phyloP scores from a whole-genome alignment of 371 early-diverging fungal species.

The Mucor velutinosus region DNA sequence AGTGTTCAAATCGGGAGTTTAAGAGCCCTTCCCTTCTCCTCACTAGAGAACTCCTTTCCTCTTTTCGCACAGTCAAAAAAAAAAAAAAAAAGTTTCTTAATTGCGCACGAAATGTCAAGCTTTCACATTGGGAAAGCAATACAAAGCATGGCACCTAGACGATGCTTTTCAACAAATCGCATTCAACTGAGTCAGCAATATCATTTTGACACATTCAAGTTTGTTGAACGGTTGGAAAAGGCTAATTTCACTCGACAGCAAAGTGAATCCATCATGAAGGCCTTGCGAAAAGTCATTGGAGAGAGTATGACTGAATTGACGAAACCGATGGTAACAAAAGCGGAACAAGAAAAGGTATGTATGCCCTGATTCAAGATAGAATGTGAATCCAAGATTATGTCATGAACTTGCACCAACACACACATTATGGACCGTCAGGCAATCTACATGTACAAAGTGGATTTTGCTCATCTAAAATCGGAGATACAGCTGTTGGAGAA shows the following conservation, averaged over 20 bases:
- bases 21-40: not conserved
- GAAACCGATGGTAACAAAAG: conserved; percentile 72
- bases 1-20: not conserved
- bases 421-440: conserved; percentile 39
- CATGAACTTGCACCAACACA: not conserved
- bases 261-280: conserved; percentile 80
- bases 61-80: not conserved
- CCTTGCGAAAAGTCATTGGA: conserved; percentile 70
- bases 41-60: not conserved
- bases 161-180: not conserved
- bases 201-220: conserved; percentile 79
- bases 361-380: not conserved
- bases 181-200: not conserved
- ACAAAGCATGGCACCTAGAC: not conserved
- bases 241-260: conserved; percentile 77
- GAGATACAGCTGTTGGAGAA: conserved; percentile 89
- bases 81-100: not conserved
- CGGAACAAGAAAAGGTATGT: conserved; percentile 81
- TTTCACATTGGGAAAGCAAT: not conserved
- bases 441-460: conserved; percentile 87
- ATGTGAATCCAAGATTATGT: not conserved
- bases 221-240: conserved; percentile 73
- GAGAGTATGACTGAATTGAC: conserved; percentile 70
- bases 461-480: conserved; percentile 86
- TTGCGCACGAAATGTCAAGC: not conserved